Evolutionary conservation across 139 green algal species (phyloP).

Genomic region (Penium margaritaceum): DNA sequence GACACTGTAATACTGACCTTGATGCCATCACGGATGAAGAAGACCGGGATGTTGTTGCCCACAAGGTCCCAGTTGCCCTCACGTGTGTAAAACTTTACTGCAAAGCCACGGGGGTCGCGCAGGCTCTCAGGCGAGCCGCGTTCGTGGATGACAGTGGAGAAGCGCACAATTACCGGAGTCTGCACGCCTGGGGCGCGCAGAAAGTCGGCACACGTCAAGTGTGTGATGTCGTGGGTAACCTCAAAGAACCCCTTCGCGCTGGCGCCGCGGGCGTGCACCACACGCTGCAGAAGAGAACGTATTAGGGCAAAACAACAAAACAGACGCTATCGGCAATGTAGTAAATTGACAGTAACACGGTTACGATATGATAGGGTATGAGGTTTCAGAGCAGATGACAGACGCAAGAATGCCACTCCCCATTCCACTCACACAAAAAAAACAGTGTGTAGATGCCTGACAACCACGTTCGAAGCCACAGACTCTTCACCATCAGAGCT

Average conservation of each 20-base stretch:
- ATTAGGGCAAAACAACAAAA: not conserved
- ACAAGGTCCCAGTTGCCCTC: conserved; percentile 56
- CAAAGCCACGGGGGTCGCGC: conserved; percentile 84
- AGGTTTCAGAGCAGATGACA: too few species aligned
- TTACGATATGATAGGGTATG: not conserved
- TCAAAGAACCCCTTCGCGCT: conserved; percentile 95
- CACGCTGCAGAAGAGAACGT: conserved; percentile 47
- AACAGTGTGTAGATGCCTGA: too few species aligned
- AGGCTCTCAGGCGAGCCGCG: conserved; percentile 80
- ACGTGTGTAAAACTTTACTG: conserved; percentile 93
- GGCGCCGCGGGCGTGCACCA: conserved; percentile 87
- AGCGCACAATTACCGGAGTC: conserved; percentile 86
- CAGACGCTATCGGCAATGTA: not conserved
- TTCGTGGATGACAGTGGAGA: conserved; percentile 85
- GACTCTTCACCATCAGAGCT: too few species aligned
- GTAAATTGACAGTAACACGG: not conserved
- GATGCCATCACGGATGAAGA: conserved; percentile 90
- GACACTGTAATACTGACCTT: conserved; percentile 56
- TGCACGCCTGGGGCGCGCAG: conserved; percentile 81
- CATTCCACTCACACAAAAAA: too few species aligned
- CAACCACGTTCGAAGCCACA: too few species aligned
- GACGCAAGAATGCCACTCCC: too few species aligned
- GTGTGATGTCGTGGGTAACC: conserved; percentile 89
- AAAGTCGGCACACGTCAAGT: conserved; percentile 90
- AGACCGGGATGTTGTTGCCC: conserved; percentile 90